These are phyloP conservation scores for Naganishia liquefaciens DNA, from an alignment of 1,284 basidiomycete genomes.

Conservation along the genomic window DNA sequence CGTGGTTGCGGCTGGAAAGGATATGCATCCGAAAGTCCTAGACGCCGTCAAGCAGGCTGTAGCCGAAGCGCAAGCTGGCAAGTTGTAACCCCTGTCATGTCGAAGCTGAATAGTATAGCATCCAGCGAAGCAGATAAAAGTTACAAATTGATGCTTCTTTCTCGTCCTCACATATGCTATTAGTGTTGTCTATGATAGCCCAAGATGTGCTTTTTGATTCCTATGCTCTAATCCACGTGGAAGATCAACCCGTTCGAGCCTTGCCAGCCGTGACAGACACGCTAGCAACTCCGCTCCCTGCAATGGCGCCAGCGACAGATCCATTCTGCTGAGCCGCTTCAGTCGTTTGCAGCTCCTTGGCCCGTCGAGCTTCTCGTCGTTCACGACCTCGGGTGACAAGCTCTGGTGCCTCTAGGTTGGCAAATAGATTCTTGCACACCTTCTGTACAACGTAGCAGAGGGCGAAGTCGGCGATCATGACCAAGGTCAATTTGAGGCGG, in stretches of 20 bases:
- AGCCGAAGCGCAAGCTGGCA: constrained; percentile 52
- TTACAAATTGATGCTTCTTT: not conserved
- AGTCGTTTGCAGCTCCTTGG: constrained; percentile 22
- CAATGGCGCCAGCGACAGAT: constrained; percentile 18
- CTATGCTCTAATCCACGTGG: not conserved
- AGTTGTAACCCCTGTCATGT: constrained; percentile 20
- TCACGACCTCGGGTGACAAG: constrained; percentile 82
- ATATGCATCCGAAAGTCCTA: constrained; percentile 68
- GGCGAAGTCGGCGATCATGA: constrained; percentile 85
- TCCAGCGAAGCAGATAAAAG: not conserved
- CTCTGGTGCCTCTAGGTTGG: constrained; percentile 78
- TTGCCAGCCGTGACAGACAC: constrained; percentile 22
- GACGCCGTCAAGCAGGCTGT: constrained; percentile 71
- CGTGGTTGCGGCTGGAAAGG: constrained; percentile 73
- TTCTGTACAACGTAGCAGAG: constrained; percentile 85
- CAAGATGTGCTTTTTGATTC: constrained; percentile 10
- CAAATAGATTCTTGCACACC: constrained; percentile 81
- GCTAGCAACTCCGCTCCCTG: constrained; percentile 18
- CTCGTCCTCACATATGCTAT: not conserved
- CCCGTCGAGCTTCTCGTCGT: constrained; percentile 60
- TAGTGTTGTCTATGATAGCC: constrained; percentile 10
- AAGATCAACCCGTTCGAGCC: constrained; percentile 5
- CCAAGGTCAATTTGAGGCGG: constrained; percentile 69
- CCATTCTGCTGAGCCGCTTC: constrained; percentile 31
- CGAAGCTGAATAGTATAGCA: no score